phyloP scores from a whole-genome alignment of 495 filamentous ascomycete genomes.

The Penicillium salamii region DNA sequence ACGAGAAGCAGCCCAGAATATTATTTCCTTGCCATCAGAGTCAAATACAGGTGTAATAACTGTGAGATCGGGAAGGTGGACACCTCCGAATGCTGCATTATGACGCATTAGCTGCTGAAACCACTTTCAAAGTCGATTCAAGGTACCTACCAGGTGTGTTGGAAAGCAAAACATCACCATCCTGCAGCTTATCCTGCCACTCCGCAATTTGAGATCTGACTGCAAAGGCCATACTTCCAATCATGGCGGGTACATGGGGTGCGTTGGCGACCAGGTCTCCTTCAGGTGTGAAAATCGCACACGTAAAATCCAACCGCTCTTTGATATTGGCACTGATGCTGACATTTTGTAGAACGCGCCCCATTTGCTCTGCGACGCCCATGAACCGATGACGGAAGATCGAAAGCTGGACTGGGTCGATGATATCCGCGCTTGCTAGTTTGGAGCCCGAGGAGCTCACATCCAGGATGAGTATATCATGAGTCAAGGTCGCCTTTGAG shows the following conservation, averaged over 20 bases:
- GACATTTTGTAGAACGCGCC: constrained; percentile 31
- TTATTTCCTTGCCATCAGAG: constrained; percentile 61
- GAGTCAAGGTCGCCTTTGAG: constrained; percentile 41
- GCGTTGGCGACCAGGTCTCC: constrained; percentile 39
- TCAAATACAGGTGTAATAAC: constrained; percentile 82
- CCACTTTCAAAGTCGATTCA: background rate
- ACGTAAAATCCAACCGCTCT: constrained; percentile 38
- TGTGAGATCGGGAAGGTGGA: constrained; percentile 84
- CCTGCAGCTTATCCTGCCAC: constrained; percentile 76
- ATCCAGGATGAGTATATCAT: constrained; percentile 71
- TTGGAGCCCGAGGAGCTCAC: constrained; percentile 69
- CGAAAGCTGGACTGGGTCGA: constrained; percentile 79
- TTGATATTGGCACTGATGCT: constrained; percentile 36
- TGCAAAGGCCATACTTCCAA: constrained; percentile 86
- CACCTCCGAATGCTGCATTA: constrained; percentile 84
- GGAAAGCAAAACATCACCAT: constrained; percentile 80
- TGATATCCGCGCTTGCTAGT: constrained; percentile 38
- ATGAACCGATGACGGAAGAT: constrained; percentile 85
- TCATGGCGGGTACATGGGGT: constrained; percentile 80
- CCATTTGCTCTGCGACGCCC: constrained; percentile 41
- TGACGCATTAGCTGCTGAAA: background rate
- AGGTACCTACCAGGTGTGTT: constrained; percentile 69
- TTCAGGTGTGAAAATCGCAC: constrained; percentile 35
- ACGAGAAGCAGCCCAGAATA: constrained; percentile 89
- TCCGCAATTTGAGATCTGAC: constrained; percentile 78